Conservation (phyloP, 129 eudicot genomes). For the Apium graveolens region DNA sequence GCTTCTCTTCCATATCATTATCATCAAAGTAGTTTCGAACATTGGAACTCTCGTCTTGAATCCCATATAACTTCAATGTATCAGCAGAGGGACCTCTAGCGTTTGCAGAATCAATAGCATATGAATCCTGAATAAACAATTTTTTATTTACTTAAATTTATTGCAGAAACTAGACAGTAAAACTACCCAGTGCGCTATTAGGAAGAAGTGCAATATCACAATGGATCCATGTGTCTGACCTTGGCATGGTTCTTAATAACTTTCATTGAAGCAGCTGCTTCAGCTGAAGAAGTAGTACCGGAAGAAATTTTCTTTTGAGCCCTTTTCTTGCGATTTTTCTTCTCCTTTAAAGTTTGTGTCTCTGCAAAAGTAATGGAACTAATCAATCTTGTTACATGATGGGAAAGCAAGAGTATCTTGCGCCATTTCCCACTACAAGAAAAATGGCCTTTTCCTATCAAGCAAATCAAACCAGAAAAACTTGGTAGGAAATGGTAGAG, state of each 20-base stretch:
- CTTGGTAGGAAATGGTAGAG: too few species aligned
- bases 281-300: background rate
- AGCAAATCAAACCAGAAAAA: too few species aligned
- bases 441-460: too few species aligned
- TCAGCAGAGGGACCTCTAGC: background rate
- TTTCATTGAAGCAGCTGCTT: background rate
- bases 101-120: background rate
- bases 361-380: background rate
- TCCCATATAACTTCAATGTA: background rate
- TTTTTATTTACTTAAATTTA: background rate
- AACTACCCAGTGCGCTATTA: background rate
- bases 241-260: background rate
- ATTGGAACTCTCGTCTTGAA: background rate
- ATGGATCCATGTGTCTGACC: background rate
- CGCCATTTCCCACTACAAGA: too few species aligned
- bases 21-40: background rate
- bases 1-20: background rate
- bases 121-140: background rate
- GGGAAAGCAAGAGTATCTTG: background rate
- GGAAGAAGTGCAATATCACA: background rate
- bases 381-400: too few species aligned
- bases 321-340: background rate
- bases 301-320: background rate
- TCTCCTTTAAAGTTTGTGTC: background rate
- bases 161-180: background rate